These are phyloP conservation scores for Emergomyces africanus DNA, from an alignment of 2,329 filamentous ascomycete species.

Conservation along the genomic window DNA sequence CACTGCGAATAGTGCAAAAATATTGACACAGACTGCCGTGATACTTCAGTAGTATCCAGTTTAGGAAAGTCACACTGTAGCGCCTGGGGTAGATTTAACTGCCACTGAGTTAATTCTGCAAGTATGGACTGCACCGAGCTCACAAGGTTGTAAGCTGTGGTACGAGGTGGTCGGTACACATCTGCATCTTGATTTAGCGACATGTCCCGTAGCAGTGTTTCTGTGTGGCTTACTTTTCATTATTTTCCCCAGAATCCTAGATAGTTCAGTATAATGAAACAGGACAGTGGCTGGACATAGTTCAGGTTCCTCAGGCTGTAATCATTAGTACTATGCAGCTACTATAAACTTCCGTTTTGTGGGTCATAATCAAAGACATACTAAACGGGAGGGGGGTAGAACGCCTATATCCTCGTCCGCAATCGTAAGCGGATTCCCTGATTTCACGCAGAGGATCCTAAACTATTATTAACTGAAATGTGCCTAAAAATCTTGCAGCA, in stretches of 20 bases:
- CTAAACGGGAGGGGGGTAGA: conserved; percentile 20
- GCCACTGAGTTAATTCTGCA: conserved; percentile 38
- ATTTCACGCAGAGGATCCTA: conserved; percentile 40
- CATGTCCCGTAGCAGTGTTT: background rate
- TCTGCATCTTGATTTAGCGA: conserved; percentile 15
- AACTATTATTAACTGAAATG: background rate
- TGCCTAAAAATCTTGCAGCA: background rate
- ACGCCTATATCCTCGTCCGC: conserved; percentile 43
- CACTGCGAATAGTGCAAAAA: conserved; percentile 46
- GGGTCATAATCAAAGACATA: conserved; percentile 10
- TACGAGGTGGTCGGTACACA: conserved; percentile 38
- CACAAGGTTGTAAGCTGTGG: conserved; percentile 37
- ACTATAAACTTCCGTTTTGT: conserved; percentile 8
- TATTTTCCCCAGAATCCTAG: conserved; percentile 40
- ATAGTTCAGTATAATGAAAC: conserved; percentile 41
- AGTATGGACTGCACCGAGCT: conserved; percentile 41
- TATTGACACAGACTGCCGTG: conserved; percentile 40
- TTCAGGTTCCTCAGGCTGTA: conserved; percentile 22
- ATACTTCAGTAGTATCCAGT: conserved; percentile 27
- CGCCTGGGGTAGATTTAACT: conserved; percentile 34
- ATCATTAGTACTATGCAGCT: conserved; percentile 6
- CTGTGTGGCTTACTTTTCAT: conserved; percentile 20
- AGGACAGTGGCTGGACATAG: conserved; percentile 38
- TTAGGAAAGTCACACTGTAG: conserved; percentile 38
- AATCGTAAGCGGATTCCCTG: conserved; percentile 43